phyloP scores from a whole-genome alignment of 2,329 filamentous ascomycete genomes.

The Trichophaea hybrida region DNA sequence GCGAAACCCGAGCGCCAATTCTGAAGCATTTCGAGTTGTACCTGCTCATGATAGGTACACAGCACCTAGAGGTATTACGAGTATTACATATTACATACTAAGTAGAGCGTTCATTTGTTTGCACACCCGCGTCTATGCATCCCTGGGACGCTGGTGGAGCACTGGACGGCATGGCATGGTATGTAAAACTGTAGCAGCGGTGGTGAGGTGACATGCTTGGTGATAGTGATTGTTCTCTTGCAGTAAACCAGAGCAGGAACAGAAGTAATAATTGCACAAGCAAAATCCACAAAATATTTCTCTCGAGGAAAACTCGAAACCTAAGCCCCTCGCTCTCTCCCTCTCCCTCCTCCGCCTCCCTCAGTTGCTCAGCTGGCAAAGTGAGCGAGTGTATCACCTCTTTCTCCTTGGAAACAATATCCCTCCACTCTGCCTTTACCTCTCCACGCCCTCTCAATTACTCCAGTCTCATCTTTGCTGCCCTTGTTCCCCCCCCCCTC shows the following conservation, averaged over 20 bases:
- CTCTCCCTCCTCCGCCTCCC: slow-evolving; percentile 17
- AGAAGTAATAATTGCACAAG: too few species aligned
- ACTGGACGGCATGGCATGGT: slow-evolving; percentile 8
- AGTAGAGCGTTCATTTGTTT: too few species aligned
- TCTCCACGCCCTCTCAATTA: slow-evolving; percentile 8
- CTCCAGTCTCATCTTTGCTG: slow-evolving; percentile 9
- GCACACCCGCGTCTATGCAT: neutral
- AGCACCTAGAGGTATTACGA: too few species aligned
- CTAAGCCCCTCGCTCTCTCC: slow-evolving; percentile 14
- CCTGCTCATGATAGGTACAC: too few species aligned
- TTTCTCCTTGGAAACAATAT: too few species aligned
- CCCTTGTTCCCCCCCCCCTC: neutral
- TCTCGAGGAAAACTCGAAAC: too few species aligned
- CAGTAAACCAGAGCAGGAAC: too few species aligned
- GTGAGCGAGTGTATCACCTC: slow-evolving; percentile 8
- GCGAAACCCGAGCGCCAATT: neutral
- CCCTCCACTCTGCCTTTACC: slow-evolving; percentile 1
- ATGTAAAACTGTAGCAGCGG: neutral
- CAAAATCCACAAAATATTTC: too few species aligned
- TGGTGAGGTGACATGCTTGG: too few species aligned
- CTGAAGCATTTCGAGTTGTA: neutral
- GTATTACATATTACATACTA: too few species aligned
- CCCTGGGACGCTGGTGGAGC: neutral
- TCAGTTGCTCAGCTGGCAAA: slow-evolving; percentile 7
- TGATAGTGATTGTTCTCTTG: too few species aligned